These are phyloP conservation scores for Blepharisma japonicum DNA, from an alignment of 73 alveolate genomes.

Conservation along the genomic window DNA sequence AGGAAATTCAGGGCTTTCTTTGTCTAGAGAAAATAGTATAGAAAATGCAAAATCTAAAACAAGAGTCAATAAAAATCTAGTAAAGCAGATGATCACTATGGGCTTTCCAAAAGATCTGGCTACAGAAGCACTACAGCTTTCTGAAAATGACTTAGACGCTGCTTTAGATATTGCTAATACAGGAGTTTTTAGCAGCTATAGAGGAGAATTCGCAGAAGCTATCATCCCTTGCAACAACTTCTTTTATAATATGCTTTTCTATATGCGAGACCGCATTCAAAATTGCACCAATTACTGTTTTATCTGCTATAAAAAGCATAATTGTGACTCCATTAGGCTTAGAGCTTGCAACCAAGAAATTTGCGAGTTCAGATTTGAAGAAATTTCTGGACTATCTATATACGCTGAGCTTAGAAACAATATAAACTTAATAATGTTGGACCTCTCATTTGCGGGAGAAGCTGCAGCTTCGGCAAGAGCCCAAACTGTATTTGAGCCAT, in stretches of 20 bases:
- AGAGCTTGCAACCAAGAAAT: conserved; percentile 32
- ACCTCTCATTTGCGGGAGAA: conserved; percentile 45
- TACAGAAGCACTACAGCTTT: conserved; percentile 25
- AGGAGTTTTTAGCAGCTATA: neutral
- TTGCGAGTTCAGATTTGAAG: conserved; percentile 58
- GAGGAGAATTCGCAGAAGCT: neutral
- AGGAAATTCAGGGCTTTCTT: neutral
- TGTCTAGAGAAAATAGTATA: neutral
- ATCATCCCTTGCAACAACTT: conserved; percentile 31
- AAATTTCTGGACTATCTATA: conserved; percentile 46
- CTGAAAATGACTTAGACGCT: conserved; percentile 32
- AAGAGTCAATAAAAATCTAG: conserved; percentile 30
- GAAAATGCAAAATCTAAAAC: neutral
- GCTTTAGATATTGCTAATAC: conserved; percentile 34
- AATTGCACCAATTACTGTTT: conserved; percentile 29
- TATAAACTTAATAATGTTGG: conserved; percentile 29
- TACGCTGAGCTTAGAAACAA: conserved; percentile 40
- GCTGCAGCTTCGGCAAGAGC: conserved; percentile 46
- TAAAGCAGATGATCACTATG: conserved; percentile 33
- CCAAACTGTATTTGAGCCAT: conserved; percentile 51
- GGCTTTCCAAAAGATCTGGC: conserved; percentile 39
- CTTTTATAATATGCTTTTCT: conserved; percentile 26
- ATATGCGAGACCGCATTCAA: conserved; percentile 23
- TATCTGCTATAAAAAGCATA: conserved; percentile 31
- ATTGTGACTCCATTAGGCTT: conserved; percentile 29